Evolutionary conservation across 2,329 filamentous ascomycete genomes (phyloP).

Genomic region (Fusarium kyushuense): DNA sequence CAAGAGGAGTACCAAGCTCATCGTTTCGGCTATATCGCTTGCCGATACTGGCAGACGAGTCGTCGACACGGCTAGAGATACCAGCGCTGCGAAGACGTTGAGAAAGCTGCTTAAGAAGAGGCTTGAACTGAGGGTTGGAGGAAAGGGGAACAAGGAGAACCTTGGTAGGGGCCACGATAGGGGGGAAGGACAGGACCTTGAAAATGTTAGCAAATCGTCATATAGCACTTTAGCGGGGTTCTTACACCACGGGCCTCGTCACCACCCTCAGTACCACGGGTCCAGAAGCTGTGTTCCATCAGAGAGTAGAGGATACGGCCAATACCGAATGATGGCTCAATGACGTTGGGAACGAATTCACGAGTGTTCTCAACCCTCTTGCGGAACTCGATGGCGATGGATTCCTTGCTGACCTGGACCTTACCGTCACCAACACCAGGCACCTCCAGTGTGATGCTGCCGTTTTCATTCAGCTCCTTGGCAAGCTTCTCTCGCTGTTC

Average conservation of each 20-base stretch:
- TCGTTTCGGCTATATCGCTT: constrained; percentile 96
- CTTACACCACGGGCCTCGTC: constrained; percentile 86
- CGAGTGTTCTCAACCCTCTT: constrained; percentile 85
- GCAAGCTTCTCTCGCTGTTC: constrained; percentile 84
- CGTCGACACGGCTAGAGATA: constrained; percentile 87
- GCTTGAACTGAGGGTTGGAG: constrained; percentile 81
- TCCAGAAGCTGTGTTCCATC: constrained; percentile 97
- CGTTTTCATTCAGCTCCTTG: constrained; percentile 76
- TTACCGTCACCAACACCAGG: constrained; percentile 74
- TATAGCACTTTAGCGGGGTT: constrained; percentile 49
- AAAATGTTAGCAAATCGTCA: constrained; percentile 37
- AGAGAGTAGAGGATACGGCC: constrained; percentile 93
- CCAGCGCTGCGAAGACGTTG: constrained; percentile 80
- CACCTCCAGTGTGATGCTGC: constrained; percentile 83
- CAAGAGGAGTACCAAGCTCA: constrained; percentile 93
- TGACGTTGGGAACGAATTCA: constrained; percentile 95
- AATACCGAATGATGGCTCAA: constrained; percentile 98
- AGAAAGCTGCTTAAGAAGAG: constrained; percentile 79
- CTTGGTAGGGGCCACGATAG: constrained; percentile 89
- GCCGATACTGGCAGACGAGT: constrained; percentile 91
- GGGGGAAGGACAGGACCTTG: constrained; percentile 66
- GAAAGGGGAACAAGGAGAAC: constrained; percentile 93
- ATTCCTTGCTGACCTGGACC: constrained; percentile 82
- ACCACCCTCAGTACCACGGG: constrained; percentile 70
- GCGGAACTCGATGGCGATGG: constrained; percentile 85